A percentile compares a stretch with the other conserved stretches of the same genome.
Conservation (phyloP, 768 basidiomycete genomes). For the Mycena maculata region DNA sequence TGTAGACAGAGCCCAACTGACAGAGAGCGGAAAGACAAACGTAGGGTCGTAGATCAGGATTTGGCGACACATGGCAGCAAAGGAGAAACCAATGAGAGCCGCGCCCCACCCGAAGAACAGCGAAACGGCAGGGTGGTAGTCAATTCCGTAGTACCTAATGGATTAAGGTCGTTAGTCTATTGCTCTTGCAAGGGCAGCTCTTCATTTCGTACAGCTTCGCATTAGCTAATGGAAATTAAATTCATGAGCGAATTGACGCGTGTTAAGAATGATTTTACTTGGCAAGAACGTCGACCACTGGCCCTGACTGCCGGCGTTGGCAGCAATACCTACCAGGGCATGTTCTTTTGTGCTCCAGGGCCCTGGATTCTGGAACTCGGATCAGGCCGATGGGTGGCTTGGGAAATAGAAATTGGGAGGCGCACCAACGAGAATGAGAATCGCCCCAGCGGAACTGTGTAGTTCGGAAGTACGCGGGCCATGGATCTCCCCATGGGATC, state of each 20-base stretch:
- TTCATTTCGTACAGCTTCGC: slow-evolving; percentile 6
- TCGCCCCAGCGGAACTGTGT: slow-evolving; percentile 1
- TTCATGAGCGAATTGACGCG: not conserved
- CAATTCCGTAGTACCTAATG: slow-evolving; percentile 13
- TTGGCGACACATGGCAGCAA: slow-evolving; percentile 2
- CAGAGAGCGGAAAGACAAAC: slow-evolving; percentile 6
- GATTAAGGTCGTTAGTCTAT: too few species aligned
- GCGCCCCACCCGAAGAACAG: not conserved
- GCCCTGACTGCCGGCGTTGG: not conserved
- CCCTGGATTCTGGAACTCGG: not conserved
- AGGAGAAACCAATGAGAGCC: slow-evolving; percentile 7
- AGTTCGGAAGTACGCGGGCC: not conserved
- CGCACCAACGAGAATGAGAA: slow-evolving; percentile 5
- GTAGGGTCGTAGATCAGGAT: slow-evolving; percentile 12
- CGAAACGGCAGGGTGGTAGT: not conserved
- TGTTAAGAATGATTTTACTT: not conserved
- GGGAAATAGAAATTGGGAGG: not conserved
- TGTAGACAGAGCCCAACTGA: not conserved
- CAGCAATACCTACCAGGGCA: slow-evolving; percentile 7
- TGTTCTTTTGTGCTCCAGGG: slow-evolving; percentile 10
- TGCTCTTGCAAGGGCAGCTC: too few species aligned
- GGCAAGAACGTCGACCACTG: not conserved
- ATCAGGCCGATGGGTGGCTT: not conserved
- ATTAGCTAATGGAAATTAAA: not conserved
- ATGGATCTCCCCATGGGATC: slow-evolving; percentile 3